phyloP scores from a whole-genome alignment of 2,329 filamentous ascomycete genomes.

The Trichoderma guizhouense region DNA sequence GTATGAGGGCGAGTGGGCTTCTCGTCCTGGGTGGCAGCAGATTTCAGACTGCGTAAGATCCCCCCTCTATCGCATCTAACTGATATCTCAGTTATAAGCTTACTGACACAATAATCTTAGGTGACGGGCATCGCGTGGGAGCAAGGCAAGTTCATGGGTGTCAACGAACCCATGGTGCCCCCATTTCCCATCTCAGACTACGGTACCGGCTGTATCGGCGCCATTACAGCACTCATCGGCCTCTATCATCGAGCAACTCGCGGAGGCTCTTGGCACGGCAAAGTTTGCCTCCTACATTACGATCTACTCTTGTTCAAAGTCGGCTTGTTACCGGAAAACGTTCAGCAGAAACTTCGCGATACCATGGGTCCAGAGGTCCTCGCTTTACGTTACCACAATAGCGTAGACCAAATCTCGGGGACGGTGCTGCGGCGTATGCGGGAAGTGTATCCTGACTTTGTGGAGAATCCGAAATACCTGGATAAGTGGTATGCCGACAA shows the following conservation, averaged over 20 bases:
- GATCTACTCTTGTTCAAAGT: slow-evolving; percentile 62
- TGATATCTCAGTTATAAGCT: background rate
- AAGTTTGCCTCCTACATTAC: slow-evolving; percentile 63
- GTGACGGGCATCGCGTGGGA: slow-evolving; percentile 57
- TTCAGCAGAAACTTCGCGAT: slow-evolving; percentile 51
- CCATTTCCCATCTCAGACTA: slow-evolving; percentile 65
- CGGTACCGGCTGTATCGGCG: slow-evolving; percentile 69
- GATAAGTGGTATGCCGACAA: slow-evolving; percentile 47
- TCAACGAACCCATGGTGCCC: slow-evolving; percentile 62
- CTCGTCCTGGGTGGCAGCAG: slow-evolving; percentile 67
- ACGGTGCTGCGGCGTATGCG: slow-evolving; percentile 55
- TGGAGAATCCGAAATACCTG: slow-evolving; percentile 44
- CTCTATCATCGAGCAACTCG: slow-evolving; percentile 59
- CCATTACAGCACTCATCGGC: slow-evolving; percentile 62
- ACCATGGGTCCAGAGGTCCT: slow-evolving; percentile 53
- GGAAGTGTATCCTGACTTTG: slow-evolving; percentile 51
- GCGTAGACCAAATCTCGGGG: slow-evolving; percentile 62
- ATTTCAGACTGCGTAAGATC: slow-evolving; percentile 59
- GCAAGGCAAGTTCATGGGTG: slow-evolving; percentile 60
- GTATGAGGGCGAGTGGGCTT: slow-evolving; percentile 55
- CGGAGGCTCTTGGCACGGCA: slow-evolving; percentile 65
- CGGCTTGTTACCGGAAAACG: slow-evolving; percentile 51
- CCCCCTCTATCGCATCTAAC: background rate
- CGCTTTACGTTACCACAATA: slow-evolving; percentile 56
- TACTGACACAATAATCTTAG: slow-evolving; percentile 28